Evolutionary conservation across 768 basidiomycete genomes (phyloP), one percentile per base, ranked within the genome.

Genomic region (Pisolithus albus): DNA sequence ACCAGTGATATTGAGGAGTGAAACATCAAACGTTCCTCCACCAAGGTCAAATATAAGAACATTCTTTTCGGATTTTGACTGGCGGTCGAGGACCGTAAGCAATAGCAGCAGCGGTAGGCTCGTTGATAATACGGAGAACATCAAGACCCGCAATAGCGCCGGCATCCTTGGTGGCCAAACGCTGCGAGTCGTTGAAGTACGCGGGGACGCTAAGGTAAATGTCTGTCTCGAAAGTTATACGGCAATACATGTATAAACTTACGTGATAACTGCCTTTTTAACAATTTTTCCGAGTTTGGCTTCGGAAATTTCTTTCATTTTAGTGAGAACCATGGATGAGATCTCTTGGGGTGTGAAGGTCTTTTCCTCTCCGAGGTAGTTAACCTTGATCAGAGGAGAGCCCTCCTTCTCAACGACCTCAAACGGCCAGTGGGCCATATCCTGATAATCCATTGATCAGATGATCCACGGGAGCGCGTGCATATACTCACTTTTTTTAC

Each of bases 271-370:
- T 51, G 96, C 96, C 77, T 97, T 98, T 77, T 92, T 93, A 71
- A 97, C 92, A 44, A 86, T 85, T 80, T 94, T 95, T 63, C 96
- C 93, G 61, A 99, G 88, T 75, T 99, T 97, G 59, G 95, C 92
- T 77, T 99, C 96, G 42, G 95, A 92, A 63, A 94, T 96, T 72
- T 98, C 96, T 83, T 96, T 98, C 94, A 99, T 98, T 79, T 99
- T 99, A 58, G 79, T 81, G 63, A 99, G 85, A 62, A 99, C 96
- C 96, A 98, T 99, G 57, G 96, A 89, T n/a, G 96, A 99, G 67
- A 99, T 93, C 74, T 99, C 96, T 75, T 94, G 94, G 50, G 92
- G 96, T 62, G 86, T 92, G 79, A 97, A 98, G 53, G 86, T 88
- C 76, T 97, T 97, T 58, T 87, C 88, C 70, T 98, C 94, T 57